A percentile compares a stretch with the other conserved stretches of the same genome.
These are phyloP conservation scores for Cordyceps javanica DNA, from an alignment of 2,329 filamentous ascomycete species.

Conservation along the genomic window DNA sequence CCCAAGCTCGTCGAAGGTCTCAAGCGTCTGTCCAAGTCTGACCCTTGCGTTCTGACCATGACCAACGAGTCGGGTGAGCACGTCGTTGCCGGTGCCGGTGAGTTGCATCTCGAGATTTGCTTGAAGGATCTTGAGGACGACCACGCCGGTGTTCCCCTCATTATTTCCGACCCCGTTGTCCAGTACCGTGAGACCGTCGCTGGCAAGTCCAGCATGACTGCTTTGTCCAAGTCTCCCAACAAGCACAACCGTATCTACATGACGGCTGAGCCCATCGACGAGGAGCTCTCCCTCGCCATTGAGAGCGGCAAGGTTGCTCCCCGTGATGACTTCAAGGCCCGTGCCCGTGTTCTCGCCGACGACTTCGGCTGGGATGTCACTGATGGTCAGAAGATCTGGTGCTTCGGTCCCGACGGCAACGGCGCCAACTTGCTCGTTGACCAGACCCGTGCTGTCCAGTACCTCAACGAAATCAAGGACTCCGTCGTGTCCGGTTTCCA, in stretches of 20 bases:
- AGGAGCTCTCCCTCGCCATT: conserved; percentile 88
- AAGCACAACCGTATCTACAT: conserved; percentile 99
- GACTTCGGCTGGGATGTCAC: conserved; percentile 99
- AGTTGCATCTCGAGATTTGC: conserved; percentile 99
- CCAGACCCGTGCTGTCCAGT: conserved; percentile 99
- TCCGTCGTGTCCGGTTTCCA: conserved; percentile 99
- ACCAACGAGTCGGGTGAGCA: conserved; percentile 95
- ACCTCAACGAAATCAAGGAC: conserved; percentile 99
- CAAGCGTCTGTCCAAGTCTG: conserved; percentile 99
- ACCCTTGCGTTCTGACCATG: conserved; percentile 91
- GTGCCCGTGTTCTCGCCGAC: conserved; percentile 92
- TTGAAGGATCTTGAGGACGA: conserved; percentile 99
- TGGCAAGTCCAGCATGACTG: conserved; percentile 82
- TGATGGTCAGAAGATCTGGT: conserved; percentile 99
- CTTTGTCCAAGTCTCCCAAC: conserved; percentile 99
- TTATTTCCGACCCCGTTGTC: conserved; percentile 96
- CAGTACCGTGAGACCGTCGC: conserved; percentile 96
- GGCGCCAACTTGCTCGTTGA: conserved; percentile 98
- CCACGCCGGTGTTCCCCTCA: conserved; percentile 96
- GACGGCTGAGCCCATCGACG: conserved; percentile 79
- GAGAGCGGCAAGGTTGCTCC: conserved; percentile 87
- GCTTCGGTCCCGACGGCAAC: conserved; percentile 95
- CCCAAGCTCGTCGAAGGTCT: conserved; percentile 99
- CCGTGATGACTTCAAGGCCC: conserved; percentile 98
- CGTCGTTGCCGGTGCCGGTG: conserved; percentile 97